Evolutionary conservation across 495 filamentous ascomycete species (phyloP), one percentile per base, ranked within the genome.

Genomic region (Rusavskia elegans): DNA sequence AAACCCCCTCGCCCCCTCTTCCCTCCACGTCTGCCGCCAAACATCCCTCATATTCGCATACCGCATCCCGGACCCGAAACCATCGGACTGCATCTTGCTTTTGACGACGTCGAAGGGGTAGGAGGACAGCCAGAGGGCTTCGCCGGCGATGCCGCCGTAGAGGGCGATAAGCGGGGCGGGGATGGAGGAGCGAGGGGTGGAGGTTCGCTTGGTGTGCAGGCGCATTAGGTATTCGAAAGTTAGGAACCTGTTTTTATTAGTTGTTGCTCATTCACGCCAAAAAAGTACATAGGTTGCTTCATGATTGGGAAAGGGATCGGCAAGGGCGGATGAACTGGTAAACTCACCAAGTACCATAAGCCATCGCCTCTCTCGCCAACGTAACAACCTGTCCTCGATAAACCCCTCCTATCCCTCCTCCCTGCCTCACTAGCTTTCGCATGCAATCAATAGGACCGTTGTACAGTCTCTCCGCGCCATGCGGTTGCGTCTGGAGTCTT

Each of bases 21-120:
- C 70, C 45, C 76, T 68, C 69, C 77, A 94, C 23, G 83, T 88
- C 78, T 95, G 82, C 57, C 69, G 72, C 66, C 95, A 94, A 70
- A 87, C 92, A 67, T 96, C 88, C 42, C 80, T 76, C 88, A 95
- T 95, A 50, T 68, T 82, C 71, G 69, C 78, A 67, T 84, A 97
- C 61, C 73, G 71, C 76, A 75, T 78, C 51, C 75, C 66, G 1
- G 75, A 74, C 21, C 79, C 79, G 62, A 96, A 88, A 20, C 86
- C 89, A 71, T 98, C 92, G 55, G 80, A 93, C 77, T 98, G 92
- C 90, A 97, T 94, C 79, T 94, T 96, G 68, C 87, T 94, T 84
- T 98, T 98, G 64, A 98, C 70, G 27, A 97, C 92, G 67, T 98
- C 92, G 52, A 98, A 82, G 21, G 92, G 92, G 66, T 98, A 98